Percentiles rank a stretch among this genome's conserved stretches.
Evolutionary conservation across 352 stramenopile genomes (phyloP).

Genomic region (Phytophthora europaea): DNA sequence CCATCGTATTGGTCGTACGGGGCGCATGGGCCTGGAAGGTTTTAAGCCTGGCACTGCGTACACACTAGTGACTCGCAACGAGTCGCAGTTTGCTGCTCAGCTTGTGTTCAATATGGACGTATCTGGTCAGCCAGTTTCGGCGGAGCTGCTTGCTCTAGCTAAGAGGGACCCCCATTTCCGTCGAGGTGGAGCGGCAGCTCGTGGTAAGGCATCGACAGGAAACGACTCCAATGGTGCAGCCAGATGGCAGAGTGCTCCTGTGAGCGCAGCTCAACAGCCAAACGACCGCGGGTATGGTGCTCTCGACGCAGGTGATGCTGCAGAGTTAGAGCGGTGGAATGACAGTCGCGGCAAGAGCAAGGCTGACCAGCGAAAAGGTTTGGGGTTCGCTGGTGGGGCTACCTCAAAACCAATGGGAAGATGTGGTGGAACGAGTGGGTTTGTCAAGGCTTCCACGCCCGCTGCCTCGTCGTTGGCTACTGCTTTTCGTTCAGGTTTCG

Average conservation of each 20-base stretch:
- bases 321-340: constrained; percentile 71
- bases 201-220: background rate
- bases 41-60: constrained; percentile 87
- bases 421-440: constrained; percentile 27
- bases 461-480: constrained; percentile 16
- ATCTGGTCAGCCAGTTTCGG: constrained; percentile 63
- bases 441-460: constrained; percentile 40
- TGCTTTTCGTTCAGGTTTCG: constrained; percentile 47
- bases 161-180: constrained; percentile 61
- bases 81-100: constrained; percentile 79
- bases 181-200: constrained; percentile 34
- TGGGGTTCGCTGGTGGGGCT: constrained; percentile 59
- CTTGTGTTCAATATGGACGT: constrained; percentile 90
- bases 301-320: constrained; percentile 56
- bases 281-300: background rate
- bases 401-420: constrained; percentile 15
- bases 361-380: constrained; percentile 71
- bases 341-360: constrained; percentile 67
- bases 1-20: constrained; percentile 91
- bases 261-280: background rate
- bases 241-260: background rate
- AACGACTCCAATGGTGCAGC: background rate
- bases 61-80: constrained; percentile 79
- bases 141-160: constrained; percentile 71
- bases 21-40: constrained; percentile 84